A percentile compares a stretch with the other conserved stretches of the same genome.
Conservation (phyloP, 164 flowering plant genomes). For the Piper betle region DNA sequence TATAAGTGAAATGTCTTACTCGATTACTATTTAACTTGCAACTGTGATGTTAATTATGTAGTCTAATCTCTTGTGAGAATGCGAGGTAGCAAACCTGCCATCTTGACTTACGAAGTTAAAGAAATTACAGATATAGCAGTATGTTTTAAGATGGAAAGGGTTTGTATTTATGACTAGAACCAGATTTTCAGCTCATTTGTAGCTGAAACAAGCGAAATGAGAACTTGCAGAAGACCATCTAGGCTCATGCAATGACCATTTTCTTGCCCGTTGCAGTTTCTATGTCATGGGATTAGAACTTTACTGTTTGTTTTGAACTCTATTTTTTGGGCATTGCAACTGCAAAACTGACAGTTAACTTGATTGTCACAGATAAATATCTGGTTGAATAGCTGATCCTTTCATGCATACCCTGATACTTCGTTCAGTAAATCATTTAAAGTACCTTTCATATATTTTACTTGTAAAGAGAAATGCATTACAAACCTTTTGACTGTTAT, state of each 20-base stretch:
- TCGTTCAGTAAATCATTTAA: constrained; percentile 49
- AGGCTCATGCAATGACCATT: background rate
- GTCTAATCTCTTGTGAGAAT: background rate
- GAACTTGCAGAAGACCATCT: background rate
- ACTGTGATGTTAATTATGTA: background rate
- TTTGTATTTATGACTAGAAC: too few relatives aligned
- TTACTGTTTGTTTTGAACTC: background rate
- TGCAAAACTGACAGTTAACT: background rate
- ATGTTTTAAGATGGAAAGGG: too few relatives aligned
- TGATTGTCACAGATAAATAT: constrained; percentile 51
- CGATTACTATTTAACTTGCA: background rate
- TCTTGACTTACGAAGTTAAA: too few relatives aligned
- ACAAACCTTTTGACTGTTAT: too few relatives aligned
- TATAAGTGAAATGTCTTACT: background rate
- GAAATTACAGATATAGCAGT: too few relatives aligned
- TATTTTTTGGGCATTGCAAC: background rate
- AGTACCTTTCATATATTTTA: constrained; percentile 16
- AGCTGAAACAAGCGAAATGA: background rate
- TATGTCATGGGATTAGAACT: background rate
- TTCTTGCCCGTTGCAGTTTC: background rate
- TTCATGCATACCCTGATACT: constrained; percentile 70
- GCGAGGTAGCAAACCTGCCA: too few relatives aligned
- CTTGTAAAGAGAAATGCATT: background rate
- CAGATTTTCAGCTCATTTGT: too few relatives aligned
- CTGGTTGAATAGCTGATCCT: constrained; percentile 71